Percentiles rank a stretch among this genome's conserved stretches.
Conservation (phyloP, 148 eudicot genomes). For the Nyssa sinensis region DNA sequence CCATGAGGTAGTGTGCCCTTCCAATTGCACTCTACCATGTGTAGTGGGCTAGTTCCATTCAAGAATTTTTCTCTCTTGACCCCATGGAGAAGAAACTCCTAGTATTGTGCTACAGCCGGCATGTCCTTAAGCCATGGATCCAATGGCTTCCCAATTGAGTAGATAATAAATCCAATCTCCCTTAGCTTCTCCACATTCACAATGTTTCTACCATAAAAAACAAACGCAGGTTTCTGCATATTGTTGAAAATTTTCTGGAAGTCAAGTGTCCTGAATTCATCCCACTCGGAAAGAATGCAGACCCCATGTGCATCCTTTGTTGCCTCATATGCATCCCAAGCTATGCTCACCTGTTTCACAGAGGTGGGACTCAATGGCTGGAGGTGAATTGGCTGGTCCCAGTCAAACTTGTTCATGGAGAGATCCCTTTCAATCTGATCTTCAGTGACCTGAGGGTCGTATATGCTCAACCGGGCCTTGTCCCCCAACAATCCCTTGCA, state of each 20-base stretch:
- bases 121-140: slow-evolving; percentile 68
- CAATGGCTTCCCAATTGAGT: slow-evolving; percentile 68
- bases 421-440: slow-evolving; percentile 54
- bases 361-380: slow-evolving; percentile 40
- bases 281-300: slow-evolving; percentile 63
- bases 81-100: neutral
- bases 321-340: slow-evolving; percentile 50
- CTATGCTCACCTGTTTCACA: slow-evolving; percentile 30
- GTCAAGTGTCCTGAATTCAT: slow-evolving; percentile 54
- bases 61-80: no score
- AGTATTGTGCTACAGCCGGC: slow-evolving; percentile 49
- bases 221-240: slow-evolving; percentile 63
- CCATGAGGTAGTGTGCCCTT: no score
- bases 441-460: slow-evolving; percentile 55
- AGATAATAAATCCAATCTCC: slow-evolving; percentile 56
- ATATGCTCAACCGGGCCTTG: slow-evolving; percentile 51
- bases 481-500: slow-evolving; percentile 52
- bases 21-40: no score
- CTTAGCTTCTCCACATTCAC: slow-evolving; percentile 52
- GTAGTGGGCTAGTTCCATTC: no score
- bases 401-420: slow-evolving; percentile 50
- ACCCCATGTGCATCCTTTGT: slow-evolving; percentile 57
- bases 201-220: slow-evolving; percentile 64
- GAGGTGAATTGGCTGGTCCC: slow-evolving; percentile 60
- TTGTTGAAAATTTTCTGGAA: slow-evolving; percentile 43